phyloP scores from a whole-genome alignment of 208 protist species.

The Porcisia hertigi region DNA sequence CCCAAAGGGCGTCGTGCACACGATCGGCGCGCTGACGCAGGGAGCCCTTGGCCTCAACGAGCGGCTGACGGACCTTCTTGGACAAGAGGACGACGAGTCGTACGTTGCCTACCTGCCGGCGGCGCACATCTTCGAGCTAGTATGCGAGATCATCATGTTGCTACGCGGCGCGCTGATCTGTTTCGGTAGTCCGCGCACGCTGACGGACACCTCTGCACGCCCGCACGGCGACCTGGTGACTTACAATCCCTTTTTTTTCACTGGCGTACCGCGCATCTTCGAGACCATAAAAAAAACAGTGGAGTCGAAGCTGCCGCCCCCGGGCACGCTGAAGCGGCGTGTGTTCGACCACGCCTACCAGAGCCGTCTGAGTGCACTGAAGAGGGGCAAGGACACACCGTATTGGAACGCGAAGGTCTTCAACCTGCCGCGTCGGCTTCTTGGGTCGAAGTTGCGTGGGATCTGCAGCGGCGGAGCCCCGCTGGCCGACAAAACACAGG shows the following conservation, averaged over 20 bases:
- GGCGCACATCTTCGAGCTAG: conserved; percentile 93
- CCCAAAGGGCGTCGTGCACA: conserved; percentile 90
- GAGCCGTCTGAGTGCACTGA: conserved; percentile 59
- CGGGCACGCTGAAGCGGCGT: conserved; percentile 58
- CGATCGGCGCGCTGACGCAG: conserved; percentile 55
- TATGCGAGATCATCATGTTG: conserved; percentile 68
- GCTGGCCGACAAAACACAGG: conserved; percentile 74
- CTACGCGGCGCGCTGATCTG: conserved; percentile 58
- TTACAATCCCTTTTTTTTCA: conserved; percentile 82
- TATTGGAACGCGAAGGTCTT: conserved; percentile 90
- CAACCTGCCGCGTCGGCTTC: conserved; percentile 36
- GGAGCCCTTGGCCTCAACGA: conserved; percentile 37
- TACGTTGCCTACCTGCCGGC: conserved; percentile 91
- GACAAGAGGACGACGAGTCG: conserved; percentile 42
- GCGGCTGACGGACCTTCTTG: conserved; percentile 55
- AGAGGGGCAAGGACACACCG: conserved; percentile 76
- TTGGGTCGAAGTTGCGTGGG: conserved; percentile 66
- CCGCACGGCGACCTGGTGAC: conserved; percentile 78
- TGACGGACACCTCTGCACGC: conserved; percentile 65
- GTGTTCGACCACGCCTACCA: conserved; percentile 81
- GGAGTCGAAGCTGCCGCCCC: conserved; percentile 64
- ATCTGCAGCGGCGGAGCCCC: conserved; percentile 87
- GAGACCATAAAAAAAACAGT: conserved; percentile 87
- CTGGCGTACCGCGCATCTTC: conserved; percentile 87
- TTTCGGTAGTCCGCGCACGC: conserved; percentile 82